Base-by-base conservation (phyloP, 352 stramenopile genomes). In the Pythium brachiatum region DNA sequence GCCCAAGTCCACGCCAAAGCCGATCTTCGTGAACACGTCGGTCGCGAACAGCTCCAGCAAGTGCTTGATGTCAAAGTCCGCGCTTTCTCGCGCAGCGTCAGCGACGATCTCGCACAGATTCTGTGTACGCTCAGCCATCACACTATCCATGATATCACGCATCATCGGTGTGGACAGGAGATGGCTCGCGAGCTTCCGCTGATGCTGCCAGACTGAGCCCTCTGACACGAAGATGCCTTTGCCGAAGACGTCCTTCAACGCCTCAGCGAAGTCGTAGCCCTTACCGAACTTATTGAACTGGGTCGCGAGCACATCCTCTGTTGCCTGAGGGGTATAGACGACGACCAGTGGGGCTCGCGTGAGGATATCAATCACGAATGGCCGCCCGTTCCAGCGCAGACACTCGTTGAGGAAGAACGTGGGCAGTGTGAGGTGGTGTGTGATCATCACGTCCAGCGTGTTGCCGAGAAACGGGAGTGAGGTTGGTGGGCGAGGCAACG, bases 111-210 rank as follows among this genome's bases (percentile, higher is more conserved):
- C 63, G 55, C 72, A 62, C 6, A 86, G 70, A n/a, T 74, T 46
- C 0, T 34, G 18, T 0, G 70, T 48, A 21, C 79, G 72, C 41
- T 78, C 63, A 8, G 59, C 46, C 5, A 83, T 75, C 0, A 70
- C 69, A 0, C 62, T 51, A 27, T 78, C 62, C 76, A 83, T 81
- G 29, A 73, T 66, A 29, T 78, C 68, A 46, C 70, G 72, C 59
- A 83, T 77, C 72, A 73, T 76, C 29, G 77, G 64, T 62, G 76
- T 78, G 18, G 79, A 87, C 34, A 95, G 93, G 4, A 97, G 81
- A 60, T 96, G 89, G 60, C 82, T 95, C 59, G 88, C 86, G 0
- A 69, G 84, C 57, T 92, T 92, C 36, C 85, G 79, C 44, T 94
- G 85, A 43, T 76, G 68, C 21, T 71, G 73, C 85, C 85, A 94